These are phyloP conservation scores for Brassica juncea DNA, from an alignment of 345 rosid species.

Conservation along the genomic window DNA sequence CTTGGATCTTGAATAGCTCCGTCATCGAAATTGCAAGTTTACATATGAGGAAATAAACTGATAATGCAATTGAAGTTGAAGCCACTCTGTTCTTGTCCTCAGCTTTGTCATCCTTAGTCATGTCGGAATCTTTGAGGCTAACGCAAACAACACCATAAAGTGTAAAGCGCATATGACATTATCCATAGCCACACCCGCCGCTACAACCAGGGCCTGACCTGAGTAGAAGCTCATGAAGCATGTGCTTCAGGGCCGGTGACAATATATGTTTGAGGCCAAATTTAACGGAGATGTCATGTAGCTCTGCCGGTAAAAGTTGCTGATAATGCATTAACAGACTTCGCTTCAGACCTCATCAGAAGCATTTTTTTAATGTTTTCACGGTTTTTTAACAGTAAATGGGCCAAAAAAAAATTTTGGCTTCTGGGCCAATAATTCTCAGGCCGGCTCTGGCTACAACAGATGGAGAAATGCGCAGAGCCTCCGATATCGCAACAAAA, in stretches of 20 bases:
- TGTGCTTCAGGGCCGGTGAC: too few species aligned
- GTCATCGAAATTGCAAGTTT: constrained; percentile 56
- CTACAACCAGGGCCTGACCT: constrained; percentile 27
- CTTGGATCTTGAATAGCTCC: constrained; percentile 54
- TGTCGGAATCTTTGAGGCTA: constrained; percentile 57
- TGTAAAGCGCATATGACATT: constrained; percentile 71
- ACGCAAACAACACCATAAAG: constrained; percentile 66
- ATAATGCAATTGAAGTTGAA: constrained; percentile 57
- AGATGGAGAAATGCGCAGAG: constrained; percentile 70
- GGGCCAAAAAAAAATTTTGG: too few species aligned
- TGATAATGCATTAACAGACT: too few species aligned
- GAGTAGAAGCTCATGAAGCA: too few species aligned
- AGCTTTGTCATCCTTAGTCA: constrained; percentile 37
- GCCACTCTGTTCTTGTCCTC: constrained; percentile 53
- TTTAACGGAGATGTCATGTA: too few species aligned
- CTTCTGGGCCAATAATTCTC: too few species aligned
- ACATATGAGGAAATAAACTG: constrained; percentile 66
- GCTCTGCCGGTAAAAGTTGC: too few species aligned
- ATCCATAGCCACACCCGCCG: constrained; percentile 83
- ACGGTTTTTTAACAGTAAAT: too few species aligned
- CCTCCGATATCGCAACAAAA: constrained; percentile 83
- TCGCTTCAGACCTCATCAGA: too few species aligned
- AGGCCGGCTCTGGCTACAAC: constrained; percentile 27
- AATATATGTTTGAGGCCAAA: too few species aligned
- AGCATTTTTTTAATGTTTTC: too few species aligned